These are phyloP conservation scores for Botrytis byssoidea DNA, from an alignment of 2,329 filamentous ascomycete genomes.

Conservation along the genomic window DNA sequence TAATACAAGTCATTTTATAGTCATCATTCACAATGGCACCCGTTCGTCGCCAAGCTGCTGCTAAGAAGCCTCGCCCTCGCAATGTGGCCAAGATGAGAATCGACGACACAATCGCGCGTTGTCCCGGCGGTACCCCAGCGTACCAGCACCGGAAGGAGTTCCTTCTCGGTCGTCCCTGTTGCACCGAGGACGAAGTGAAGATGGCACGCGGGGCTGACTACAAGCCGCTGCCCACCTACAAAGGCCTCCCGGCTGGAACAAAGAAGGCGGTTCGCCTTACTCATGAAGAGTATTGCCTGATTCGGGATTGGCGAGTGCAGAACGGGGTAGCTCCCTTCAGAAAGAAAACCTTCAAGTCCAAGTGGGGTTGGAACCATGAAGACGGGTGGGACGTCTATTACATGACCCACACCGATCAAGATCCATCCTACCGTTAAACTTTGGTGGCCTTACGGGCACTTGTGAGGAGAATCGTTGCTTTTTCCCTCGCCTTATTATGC, in stretches of 20 bases:
- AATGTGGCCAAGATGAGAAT: neutral
- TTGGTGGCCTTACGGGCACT: neutral
- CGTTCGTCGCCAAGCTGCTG: too few species aligned
- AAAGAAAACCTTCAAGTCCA: neutral
- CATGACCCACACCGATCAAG: neutral
- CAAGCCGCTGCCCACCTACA: neutral
- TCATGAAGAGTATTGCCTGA: neutral
- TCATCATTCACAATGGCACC: neutral
- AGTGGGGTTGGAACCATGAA: neutral
- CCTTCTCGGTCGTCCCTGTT: neutral
- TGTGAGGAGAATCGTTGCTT: neutral
- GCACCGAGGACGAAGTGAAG: conserved; percentile 4
- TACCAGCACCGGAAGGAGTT: neutral
- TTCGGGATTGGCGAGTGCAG: neutral
- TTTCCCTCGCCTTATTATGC: neutral
- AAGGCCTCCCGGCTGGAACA: neutral
- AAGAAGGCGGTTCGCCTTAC: neutral
- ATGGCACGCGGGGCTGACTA: neutral
- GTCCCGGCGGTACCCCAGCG: neutral
- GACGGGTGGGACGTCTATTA: neutral
- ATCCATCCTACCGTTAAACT: neutral
- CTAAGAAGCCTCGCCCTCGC: neutral
- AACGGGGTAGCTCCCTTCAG: conserved; percentile 10
- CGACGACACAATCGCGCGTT: neutral
- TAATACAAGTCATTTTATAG: neutral